Base-by-base conservation (phyloP, 179 eudicot species). In the Dionaea muscipula region DNA sequence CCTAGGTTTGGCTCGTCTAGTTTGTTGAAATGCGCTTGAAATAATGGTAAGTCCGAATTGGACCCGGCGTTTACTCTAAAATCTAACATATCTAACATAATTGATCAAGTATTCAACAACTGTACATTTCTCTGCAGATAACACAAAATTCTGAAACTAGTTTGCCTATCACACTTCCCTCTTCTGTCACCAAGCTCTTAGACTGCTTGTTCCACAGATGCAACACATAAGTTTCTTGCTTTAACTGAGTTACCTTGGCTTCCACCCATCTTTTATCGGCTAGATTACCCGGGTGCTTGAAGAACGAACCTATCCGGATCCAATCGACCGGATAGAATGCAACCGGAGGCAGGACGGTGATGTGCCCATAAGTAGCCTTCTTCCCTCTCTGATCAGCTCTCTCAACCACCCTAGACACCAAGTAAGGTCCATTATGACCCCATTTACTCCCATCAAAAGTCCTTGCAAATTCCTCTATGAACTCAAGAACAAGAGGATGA, bases 181-280 rank as follows among this genome's bases (percentile, higher is more conserved):
- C 60, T 63, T 81, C 81, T 23, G 84, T 84, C 44, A 33, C 78
- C 43, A 76, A 41, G 11, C 53, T 57, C 0, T 66, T 59, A 48
- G 70, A 81, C 17, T 65, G 55, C 63, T 61, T 84, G 36, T 84
- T 87, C 96, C 96, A 87, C 18, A 87, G 59, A 43, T 87, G 96
- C 14, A 87, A 71, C 28, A 77, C 94, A 66, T 72, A 87, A 47
- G 67, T 72, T 43, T 56, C 46, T 24, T 38, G 37, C 8, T 3
- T 54, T 0, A 80, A 56, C 56, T 61, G 68, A 9, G 25, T 20
- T 60, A 75, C 20, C 64, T 70, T 68, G 0, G 62, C 71, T 14
- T 65, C 51, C 19, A 64, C 73, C 83, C 81, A 70, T 51, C 14
- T 70, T 3, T 18, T 35, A 27, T 62, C 57, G 15, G 18, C 55